Percentiles rank a stretch among this genome's conserved stretches.
Conservation (phyloP, 2,329 filamentous ascomycete genomes). For the Talaromyces sp. region DNA sequence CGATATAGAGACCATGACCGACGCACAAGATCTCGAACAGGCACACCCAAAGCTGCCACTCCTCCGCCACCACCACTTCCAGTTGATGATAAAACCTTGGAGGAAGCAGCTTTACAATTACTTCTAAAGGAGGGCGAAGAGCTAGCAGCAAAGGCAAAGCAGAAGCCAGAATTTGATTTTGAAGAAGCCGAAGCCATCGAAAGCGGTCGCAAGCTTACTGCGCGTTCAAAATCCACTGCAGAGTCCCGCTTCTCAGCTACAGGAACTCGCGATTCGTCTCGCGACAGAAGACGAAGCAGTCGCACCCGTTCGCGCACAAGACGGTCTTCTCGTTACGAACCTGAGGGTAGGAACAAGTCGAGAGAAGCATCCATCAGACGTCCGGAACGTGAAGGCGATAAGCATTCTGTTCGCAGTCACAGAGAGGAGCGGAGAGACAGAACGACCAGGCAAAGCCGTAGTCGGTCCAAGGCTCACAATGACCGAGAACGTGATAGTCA, state of each 20-base stretch:
- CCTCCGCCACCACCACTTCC: constrained; percentile 25
- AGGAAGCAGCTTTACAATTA: constrained; percentile 53
- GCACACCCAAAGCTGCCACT: constrained; percentile 33
- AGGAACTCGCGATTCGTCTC: constrained; percentile 26
- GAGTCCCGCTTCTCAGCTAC: constrained; percentile 29
- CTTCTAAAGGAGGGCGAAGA: constrained; percentile 55
- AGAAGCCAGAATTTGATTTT: constrained; percentile 51
- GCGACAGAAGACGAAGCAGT: constrained; percentile 28
- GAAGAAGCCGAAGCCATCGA: constrained; percentile 45
- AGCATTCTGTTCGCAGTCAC: constrained; percentile 14
- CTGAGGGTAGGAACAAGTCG: constrained; percentile 18
- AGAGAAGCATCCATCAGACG: constrained; percentile 22
- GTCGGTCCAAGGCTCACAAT: constrained; percentile 26
- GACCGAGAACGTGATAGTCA: constrained; percentile 29
- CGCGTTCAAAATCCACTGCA: constrained; percentile 26
- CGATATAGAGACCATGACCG: constrained; percentile 31
- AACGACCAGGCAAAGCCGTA: constrained; percentile 20
- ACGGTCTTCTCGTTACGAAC: constrained; percentile 23
- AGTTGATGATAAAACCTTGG: constrained; percentile 54
- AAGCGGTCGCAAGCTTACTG: constrained; percentile 33
- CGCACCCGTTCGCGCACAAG: constrained; percentile 25
- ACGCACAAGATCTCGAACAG: constrained; percentile 26
- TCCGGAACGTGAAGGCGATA: constrained; percentile 19
- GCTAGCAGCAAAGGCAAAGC: constrained; percentile 50
- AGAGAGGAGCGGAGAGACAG: constrained; percentile 11